These are phyloP conservation scores for Kodamaea alishanica DNA, from an alignment of 1,139 yeast genomes.

Conservation along the genomic window DNA sequence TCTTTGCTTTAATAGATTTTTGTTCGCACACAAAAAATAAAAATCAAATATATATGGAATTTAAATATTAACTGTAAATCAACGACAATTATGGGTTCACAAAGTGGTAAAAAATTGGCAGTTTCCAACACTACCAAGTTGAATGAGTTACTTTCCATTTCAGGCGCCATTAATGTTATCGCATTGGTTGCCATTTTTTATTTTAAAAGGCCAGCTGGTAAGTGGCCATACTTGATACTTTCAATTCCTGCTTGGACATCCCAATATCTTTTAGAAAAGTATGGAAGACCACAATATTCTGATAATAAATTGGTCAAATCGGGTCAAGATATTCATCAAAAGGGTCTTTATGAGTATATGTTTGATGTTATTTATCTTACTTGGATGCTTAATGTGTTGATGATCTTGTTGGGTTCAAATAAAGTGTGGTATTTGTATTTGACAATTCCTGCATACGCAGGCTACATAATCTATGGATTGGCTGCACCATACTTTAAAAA, in stretches of 20 bases:
- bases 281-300: slow-evolving; percentile 62
- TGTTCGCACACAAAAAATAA: not conserved
- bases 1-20: not conserved
- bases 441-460: slow-evolving; percentile 49
- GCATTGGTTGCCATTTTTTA: slow-evolving; percentile 38
- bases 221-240: slow-evolving; percentile 51
- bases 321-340: slow-evolving; percentile 64
- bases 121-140: slow-evolving; percentile 51
- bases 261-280: slow-evolving; percentile 56
- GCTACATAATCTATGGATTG: slow-evolving; percentile 45
- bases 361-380: slow-evolving; percentile 75
- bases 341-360: slow-evolving; percentile 73
- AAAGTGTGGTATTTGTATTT: slow-evolving; percentile 59
- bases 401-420: slow-evolving; percentile 53
- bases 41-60: not conserved
- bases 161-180: slow-evolving; percentile 42
- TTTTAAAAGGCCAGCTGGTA: slow-evolving; percentile 52
- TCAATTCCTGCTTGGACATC: slow-evolving; percentile 55
- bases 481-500: slow-evolving; percentile 21
- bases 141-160: slow-evolving; percentile 49
- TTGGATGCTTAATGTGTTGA: slow-evolving; percentile 54
- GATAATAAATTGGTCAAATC: slow-evolving; percentile 41
- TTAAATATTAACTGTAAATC: not conserved
- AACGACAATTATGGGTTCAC: slow-evolving; percentile 34
- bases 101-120: slow-evolving; percentile 66